phyloP scores from a whole-genome alignment of 2,329 filamentous ascomycete genomes.

The Phoma sp. region DNA sequence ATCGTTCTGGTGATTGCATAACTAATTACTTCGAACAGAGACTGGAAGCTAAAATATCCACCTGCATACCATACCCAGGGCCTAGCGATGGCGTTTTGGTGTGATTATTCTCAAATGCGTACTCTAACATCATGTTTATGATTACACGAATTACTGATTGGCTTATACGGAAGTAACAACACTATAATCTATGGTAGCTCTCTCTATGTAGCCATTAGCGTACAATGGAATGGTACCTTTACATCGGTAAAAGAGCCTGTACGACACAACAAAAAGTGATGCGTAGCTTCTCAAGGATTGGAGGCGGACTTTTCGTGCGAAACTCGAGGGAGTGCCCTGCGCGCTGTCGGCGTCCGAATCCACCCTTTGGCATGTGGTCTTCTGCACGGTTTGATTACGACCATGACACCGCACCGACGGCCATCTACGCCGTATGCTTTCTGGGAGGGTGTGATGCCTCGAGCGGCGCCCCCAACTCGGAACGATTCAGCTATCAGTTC shows the following conservation, averaged over 20 bases:
- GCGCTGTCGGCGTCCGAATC: neutral
- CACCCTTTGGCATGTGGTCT: neutral
- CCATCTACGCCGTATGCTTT: neutral
- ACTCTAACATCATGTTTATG: neutral
- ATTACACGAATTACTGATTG: neutral
- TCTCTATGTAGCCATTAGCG: too few species aligned
- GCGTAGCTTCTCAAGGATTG: neutral
- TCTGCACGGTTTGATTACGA: neutral
- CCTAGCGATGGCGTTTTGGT: conserved; percentile 11
- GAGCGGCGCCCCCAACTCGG: neutral
- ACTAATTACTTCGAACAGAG: conserved; percentile 28
- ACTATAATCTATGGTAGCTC: too few species aligned
- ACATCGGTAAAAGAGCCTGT: neutral
- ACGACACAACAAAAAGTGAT: neutral
- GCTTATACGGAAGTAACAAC: neutral
- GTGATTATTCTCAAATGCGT: neutral
- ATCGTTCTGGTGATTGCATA: neutral
- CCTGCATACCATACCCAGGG: neutral
- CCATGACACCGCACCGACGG: conserved; percentile 10
- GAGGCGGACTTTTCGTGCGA: neutral
- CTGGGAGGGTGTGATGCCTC: neutral
- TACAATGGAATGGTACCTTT: too few species aligned
- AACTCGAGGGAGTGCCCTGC: neutral
- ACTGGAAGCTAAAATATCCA: conserved; percentile 25
- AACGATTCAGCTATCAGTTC: neutral